Evolutionary conservation across 805 yeast genomes (phyloP).

Genomic region (Metschnikowia santaceciliae): DNA sequence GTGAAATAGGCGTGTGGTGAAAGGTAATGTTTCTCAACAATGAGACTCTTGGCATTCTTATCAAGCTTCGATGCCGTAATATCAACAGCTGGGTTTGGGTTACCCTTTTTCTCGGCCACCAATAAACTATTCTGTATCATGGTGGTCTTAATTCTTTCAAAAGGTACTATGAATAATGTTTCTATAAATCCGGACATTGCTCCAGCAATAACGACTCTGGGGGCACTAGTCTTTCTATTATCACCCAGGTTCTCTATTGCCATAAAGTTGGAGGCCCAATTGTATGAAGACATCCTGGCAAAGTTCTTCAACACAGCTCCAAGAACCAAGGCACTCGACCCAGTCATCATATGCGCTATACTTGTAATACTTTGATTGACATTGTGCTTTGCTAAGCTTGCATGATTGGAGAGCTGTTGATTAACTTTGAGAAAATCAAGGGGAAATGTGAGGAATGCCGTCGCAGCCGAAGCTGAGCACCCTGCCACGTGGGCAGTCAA

Average conservation of each 20-base stretch:
- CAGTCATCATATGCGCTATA: conserved; percentile 42
- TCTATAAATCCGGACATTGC: conserved; percentile 79
- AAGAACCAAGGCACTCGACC: conserved; percentile 70
- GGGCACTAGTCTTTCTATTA: conserved; percentile 64
- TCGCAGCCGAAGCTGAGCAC: conserved; percentile 57
- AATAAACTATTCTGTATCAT: conserved; percentile 65
- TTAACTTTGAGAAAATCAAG: conserved; percentile 67
- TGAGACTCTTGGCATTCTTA: conserved; percentile 21
- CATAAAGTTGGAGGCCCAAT: conserved; percentile 67
- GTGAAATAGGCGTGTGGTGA: conserved; percentile 43
- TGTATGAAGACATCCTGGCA: conserved; percentile 70
- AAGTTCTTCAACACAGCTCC: conserved; percentile 74
- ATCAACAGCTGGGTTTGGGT: conserved; percentile 21
- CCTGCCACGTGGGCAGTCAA: conserved; percentile 60
- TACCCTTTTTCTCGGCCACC: conserved; percentile 19
- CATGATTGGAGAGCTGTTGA: conserved; percentile 51
- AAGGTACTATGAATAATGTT: conserved; percentile 81
- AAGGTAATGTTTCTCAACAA: conserved; percentile 31
- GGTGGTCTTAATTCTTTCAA: conserved; percentile 78
- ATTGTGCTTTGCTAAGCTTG: conserved; percentile 32
- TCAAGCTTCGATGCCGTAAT: conserved; percentile 25
- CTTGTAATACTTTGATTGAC: conserved; percentile 32
- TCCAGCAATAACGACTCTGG: conserved; percentile 81
- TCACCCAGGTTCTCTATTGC: conserved; percentile 42
- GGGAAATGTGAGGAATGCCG: conserved; percentile 65